A percentile compares a stretch with the other conserved stretches of the same genome.
These are phyloP conservation scores for Primulina tabacum DNA, from an alignment of 257 asterid species.

Conservation along the genomic window DNA sequence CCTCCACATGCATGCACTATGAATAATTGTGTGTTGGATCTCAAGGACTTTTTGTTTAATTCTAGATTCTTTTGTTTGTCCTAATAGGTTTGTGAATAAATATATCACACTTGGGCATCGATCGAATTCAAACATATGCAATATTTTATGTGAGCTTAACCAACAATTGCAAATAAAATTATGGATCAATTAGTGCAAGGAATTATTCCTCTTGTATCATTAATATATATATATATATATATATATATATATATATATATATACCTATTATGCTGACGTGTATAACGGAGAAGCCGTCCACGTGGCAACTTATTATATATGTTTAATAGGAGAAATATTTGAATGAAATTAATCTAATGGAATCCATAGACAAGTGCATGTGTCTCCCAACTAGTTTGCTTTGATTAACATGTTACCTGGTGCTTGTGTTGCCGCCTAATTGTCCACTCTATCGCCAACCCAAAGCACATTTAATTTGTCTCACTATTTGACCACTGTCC, in stretches of 20 bases:
- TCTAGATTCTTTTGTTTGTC: neutral
- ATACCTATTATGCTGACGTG: neutral
- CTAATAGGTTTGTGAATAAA: neutral
- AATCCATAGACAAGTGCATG: conserved; percentile 48
- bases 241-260: no score
- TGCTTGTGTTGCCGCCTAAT: conserved; percentile 69
- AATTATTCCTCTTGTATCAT: neutral
- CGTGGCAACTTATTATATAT: neutral
- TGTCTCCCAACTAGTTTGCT: conserved; percentile 40
- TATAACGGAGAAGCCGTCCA: neutral
- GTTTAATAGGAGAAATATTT: no score
- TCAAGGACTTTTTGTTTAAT: no score
- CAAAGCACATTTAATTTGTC: conserved; percentile 64
- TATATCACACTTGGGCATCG: neutral
- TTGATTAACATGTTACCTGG: conserved; percentile 52
- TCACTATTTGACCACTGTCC: conserved; percentile 31
- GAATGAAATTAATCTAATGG: no score
- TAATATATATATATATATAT: no score
- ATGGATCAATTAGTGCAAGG: neutral
- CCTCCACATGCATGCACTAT: neutral
- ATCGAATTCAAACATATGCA: neutral
- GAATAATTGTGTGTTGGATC: neutral
- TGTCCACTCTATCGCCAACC: conserved; percentile 48
- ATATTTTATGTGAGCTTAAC: neutral
- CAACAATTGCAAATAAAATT: neutral